A percentile compares a stretch with the other conserved stretches of the same genome.
These are phyloP conservation scores for Citrus cavaleriei DNA, from an alignment of 345 rosid species.

Conservation along the genomic window DNA sequence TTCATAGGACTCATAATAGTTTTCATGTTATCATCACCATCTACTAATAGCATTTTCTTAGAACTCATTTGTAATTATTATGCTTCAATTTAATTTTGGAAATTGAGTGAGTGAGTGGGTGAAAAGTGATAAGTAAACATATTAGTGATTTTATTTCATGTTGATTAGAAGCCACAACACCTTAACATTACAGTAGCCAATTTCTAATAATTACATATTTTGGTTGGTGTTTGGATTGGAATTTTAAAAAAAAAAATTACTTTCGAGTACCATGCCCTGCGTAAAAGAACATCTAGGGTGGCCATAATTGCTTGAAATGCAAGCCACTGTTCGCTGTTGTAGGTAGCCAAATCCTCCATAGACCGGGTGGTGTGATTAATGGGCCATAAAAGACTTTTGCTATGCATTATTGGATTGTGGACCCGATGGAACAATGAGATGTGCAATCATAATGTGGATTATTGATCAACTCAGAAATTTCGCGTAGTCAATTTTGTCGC, in stretches of 20 bases:
- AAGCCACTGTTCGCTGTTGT: not conserved
- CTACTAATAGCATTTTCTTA: too few relatives aligned
- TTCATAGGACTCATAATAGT: too few relatives aligned
- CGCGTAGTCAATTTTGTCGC: constrained; percentile 14
- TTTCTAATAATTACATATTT: not conserved
- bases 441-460: not conserved
- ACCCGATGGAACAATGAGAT: not conserved
- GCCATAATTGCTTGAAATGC: not conserved
- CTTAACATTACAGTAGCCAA: not conserved
- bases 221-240: not conserved
- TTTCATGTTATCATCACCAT: too few relatives aligned
- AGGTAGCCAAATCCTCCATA: not conserved
- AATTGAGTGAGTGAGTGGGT: too few relatives aligned
- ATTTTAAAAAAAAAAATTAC: not conserved
- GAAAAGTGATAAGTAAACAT: too few relatives aligned
- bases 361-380: not conserved
- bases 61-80: too few relatives aligned
- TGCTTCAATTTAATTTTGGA: too few relatives aligned
- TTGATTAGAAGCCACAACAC: not conserved
- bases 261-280: not conserved
- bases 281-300: not conserved
- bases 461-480: not conserved
- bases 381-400: constrained; percentile 11
- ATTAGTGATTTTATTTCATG: too few relatives aligned
- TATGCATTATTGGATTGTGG: constrained; percentile 2